These are phyloP conservation scores for Sordaria brevicollis DNA, from an alignment of 495 filamentous ascomycete genomes.

Conservation along the genomic window DNA sequence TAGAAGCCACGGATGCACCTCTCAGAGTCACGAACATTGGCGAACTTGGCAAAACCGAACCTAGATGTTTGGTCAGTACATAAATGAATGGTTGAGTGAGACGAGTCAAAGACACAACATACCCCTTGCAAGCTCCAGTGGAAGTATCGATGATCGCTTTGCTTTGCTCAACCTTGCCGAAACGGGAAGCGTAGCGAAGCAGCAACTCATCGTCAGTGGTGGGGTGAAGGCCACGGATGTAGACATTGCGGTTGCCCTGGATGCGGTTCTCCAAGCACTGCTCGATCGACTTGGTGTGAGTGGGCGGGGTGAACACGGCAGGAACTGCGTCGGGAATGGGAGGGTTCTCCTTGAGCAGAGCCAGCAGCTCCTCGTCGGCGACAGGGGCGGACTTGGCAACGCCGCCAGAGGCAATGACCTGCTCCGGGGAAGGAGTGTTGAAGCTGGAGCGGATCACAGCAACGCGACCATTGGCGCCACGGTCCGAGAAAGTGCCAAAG, in stretches of 20 bases:
- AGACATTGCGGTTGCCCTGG: slow-evolving; percentile 83
- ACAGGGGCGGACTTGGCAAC: slow-evolving; percentile 36
- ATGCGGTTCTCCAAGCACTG: slow-evolving; percentile 85
- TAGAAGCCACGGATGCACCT: slow-evolving; percentile 95
- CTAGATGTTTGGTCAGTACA: slow-evolving; percentile 35
- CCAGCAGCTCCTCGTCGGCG: slow-evolving; percentile 55
- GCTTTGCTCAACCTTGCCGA: slow-evolving; percentile 83
- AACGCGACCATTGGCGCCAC: slow-evolving; percentile 38
- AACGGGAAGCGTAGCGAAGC: slow-evolving; percentile 68
- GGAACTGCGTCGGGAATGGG: slow-evolving; percentile 83
- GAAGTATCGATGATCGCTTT: slow-evolving; percentile 95
- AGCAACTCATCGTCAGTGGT: slow-evolving; percentile 90
- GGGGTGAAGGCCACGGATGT: slow-evolving; percentile 89
- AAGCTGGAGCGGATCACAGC: slow-evolving; percentile 51
- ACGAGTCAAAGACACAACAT: slow-evolving; percentile 14
- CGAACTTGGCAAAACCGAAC: slow-evolving; percentile 94
- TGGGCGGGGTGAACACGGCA: slow-evolving; percentile 64
- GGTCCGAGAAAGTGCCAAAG: slow-evolving; percentile 44
- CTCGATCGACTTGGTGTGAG: slow-evolving; percentile 70
- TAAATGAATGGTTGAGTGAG: not conserved
- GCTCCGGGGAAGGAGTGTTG: slow-evolving; percentile 55
- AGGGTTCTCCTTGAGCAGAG: slow-evolving; percentile 62
- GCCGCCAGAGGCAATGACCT: slow-evolving; percentile 29
- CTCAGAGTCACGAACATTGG: slow-evolving; percentile 77
- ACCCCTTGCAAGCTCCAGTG: slow-evolving; percentile 93